phyloP scores from a whole-genome alignment of 768 basidiomycete species.

The Psilocybe subaeruginosa region DNA sequence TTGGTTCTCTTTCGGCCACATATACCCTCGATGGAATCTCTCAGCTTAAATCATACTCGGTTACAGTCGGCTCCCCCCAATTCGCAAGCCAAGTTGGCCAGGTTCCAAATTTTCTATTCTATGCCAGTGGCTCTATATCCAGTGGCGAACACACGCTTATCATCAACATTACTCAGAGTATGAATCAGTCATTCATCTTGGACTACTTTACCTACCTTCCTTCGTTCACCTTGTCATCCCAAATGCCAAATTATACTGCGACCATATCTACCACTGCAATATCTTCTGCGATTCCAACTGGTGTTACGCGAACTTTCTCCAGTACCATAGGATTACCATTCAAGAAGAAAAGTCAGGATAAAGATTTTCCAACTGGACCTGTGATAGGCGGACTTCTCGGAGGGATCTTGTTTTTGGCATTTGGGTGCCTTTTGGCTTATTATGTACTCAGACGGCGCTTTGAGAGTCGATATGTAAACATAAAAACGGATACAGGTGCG shows the following conservation, averaged over 20 bases:
- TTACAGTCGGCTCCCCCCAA: neutral
- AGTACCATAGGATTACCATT: too few species aligned
- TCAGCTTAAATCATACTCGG: neutral
- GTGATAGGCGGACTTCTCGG: too few species aligned
- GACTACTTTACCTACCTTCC: slow-evolving; percentile 21
- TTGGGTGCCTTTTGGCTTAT: too few species aligned
- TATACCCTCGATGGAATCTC: slow-evolving; percentile 7
- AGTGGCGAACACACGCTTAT: slow-evolving; percentile 12
- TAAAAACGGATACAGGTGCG: too few species aligned
- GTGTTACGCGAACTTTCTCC: too few species aligned
- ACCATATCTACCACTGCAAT: neutral
- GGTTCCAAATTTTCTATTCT: slow-evolving; percentile 10
- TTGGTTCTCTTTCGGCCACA: slow-evolving; percentile 1
- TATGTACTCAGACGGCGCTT: too few species aligned
- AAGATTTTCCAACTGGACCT: too few species aligned
- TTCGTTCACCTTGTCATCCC: slow-evolving; percentile 16
- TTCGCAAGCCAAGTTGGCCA: neutral
- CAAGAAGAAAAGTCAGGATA: too few species aligned
- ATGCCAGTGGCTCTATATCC: neutral
- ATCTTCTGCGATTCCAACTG: neutral
- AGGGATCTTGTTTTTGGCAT: too few species aligned
- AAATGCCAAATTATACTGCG: slow-evolving; percentile 10
- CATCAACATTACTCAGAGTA: slow-evolving; percentile 13
- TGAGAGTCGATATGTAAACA: too few species aligned
- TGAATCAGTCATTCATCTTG: slow-evolving; percentile 12